These are phyloP conservation scores for Cenchrus fungigraminus DNA, from an alignment of 176 grass and related monocot species.

Conservation along the genomic window DNA sequence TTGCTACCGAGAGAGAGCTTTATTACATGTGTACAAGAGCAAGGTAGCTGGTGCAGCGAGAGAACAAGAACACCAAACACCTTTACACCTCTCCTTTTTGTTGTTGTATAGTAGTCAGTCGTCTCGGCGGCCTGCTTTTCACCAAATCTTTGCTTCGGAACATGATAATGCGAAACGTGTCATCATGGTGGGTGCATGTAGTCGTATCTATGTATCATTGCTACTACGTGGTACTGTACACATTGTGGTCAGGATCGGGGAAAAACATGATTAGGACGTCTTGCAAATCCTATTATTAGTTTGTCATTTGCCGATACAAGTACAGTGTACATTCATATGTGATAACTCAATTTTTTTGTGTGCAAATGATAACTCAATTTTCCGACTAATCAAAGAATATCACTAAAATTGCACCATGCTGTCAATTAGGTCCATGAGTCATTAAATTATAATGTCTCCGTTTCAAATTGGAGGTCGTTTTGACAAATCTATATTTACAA, in stretches of 20 bases:
- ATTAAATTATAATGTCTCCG: too few relatives aligned
- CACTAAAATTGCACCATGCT: too few relatives aligned
- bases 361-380: too few relatives aligned
- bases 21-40: too few relatives aligned
- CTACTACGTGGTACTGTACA: neutral
- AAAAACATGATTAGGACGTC: neutral
- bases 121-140: neutral
- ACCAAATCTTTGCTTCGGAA: conserved; percentile 2
- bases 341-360: too few relatives aligned
- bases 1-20: neutral
- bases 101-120: neutral
- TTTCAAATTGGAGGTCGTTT: too few relatives aligned
- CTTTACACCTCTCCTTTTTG: neutral
- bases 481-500: too few relatives aligned
- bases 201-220: neutral
- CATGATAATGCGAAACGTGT: neutral
- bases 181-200: neutral
- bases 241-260: neutral
- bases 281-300: neutral
- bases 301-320: neutral
- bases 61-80: neutral
- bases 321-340: neutral
- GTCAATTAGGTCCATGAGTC: too few relatives aligned
- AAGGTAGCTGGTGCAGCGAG: neutral
- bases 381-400: too few relatives aligned